A percentile compares a stretch with the other conserved stretches of the same genome.
Conservation (phyloP, 192 early-diverging fungal species). For the Oehlia diaphana region DNA sequence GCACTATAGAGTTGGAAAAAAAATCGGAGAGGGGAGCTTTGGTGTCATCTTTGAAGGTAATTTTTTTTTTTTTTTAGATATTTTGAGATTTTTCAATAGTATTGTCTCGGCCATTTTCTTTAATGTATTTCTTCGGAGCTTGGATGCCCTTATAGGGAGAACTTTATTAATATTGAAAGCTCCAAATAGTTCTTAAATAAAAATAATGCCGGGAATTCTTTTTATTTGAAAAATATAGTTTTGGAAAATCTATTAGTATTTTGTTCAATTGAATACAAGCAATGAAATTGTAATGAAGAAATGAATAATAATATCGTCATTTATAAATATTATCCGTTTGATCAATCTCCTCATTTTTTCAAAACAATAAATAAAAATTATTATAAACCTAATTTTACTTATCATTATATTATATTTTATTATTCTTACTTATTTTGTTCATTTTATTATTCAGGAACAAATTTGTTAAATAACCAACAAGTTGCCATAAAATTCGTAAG, state of each 20-base stretch:
- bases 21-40: conserved; percentile 98
- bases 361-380: neutral
- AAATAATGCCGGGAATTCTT: neutral
- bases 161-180: neutral
- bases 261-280: too few relatives aligned
- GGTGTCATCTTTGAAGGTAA: conserved; percentile 98
- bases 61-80: neutral
- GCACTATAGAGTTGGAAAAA: conserved; percentile 93
- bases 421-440: conserved; percentile 1
- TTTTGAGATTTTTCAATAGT: too few relatives aligned
- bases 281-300: too few relatives aligned
- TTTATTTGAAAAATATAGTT: neutral
- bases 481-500: conserved; percentile 93
- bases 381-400: neutral
- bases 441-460: conserved; percentile 57
- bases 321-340: neutral
- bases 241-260: neutral
- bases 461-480: conserved; percentile 87
- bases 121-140: conserved; percentile 9
- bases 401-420: conserved; percentile 17
- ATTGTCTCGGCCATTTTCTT: neutral
- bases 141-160: neutral
- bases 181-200: neutral
- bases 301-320: neutral
- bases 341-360: neutral